A percentile compares a stretch with the other conserved stretches of the same genome.
Conservation (phyloP, 257 asterid species). For the Ligustrum vulgare region DNA sequence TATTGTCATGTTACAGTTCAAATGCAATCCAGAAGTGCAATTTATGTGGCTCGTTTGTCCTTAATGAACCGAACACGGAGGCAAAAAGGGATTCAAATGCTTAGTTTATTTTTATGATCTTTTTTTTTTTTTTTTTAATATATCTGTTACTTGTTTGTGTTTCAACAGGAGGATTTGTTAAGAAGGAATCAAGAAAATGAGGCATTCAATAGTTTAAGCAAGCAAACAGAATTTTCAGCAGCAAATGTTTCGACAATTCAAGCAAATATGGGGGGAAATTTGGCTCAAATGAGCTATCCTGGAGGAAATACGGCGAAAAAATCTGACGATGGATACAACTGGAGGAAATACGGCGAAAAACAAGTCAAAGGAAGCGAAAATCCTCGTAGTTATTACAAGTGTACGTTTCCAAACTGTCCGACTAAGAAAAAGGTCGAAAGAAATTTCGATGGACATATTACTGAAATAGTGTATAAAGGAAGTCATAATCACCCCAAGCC, state of each 20-base stretch:
- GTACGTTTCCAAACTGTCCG: constrained; percentile 75
- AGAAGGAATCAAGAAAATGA: constrained; percentile 36
- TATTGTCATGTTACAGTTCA: neutral
- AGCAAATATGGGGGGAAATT: constrained; percentile 31
- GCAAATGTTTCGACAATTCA: constrained; percentile 27
- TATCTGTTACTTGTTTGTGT: neutral
- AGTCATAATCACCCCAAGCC: constrained; percentile 93
- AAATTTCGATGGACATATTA: constrained; percentile 72
- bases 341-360: constrained; percentile 88
- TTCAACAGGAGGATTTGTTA: constrained; percentile 50
- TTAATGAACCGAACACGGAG: neutral
- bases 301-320: constrained; percentile 80
- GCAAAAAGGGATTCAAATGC: neutral
- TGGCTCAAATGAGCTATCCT: constrained; percentile 35
- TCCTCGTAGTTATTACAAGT: constrained; percentile 85
- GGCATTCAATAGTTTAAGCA: constrained; percentile 26
- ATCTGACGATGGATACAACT: constrained; percentile 84
- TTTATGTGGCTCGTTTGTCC: too few relatives aligned
- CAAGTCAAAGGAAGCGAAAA: constrained; percentile 86
- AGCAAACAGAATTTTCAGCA: constrained; percentile 33
- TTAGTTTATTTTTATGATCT: neutral
- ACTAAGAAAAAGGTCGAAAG: constrained; percentile 90
- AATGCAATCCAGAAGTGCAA: neutral
- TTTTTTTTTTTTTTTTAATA: too few relatives aligned
- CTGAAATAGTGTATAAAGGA: constrained; percentile 89